Evolutionary conservation across 352 stramenopile genomes (phyloP).

Genomic region (Phytophthora quininea): DNA sequence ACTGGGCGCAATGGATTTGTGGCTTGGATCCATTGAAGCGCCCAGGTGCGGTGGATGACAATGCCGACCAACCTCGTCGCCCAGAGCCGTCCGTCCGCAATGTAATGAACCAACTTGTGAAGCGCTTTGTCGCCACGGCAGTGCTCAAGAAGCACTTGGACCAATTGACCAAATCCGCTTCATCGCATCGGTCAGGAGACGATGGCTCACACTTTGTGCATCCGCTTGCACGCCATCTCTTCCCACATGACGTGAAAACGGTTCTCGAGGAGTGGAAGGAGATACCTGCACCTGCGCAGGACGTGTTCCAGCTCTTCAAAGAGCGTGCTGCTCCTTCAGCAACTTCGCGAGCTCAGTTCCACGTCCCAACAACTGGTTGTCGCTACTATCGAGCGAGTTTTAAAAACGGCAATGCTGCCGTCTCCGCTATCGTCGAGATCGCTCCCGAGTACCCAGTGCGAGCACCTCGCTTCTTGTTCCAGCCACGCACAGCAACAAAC

Average conservation of each 20-base stretch:
- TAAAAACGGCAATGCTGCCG: conserved; percentile 44
- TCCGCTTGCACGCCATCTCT: conserved; percentile 43
- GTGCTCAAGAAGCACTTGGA: conserved; percentile 60
- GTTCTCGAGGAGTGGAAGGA: conserved; percentile 61
- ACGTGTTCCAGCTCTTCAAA: conserved; percentile 54
- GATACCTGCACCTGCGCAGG: conserved; percentile 31
- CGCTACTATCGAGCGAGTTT: conserved; percentile 63
- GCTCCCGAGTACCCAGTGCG: conserved; percentile 70
- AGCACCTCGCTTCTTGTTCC: conserved; percentile 68
- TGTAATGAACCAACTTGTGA: conserved; percentile 63
- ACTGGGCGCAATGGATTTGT: conserved; percentile 82
- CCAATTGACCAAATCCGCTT: conserved; percentile 35
- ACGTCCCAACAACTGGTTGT: conserved; percentile 40
- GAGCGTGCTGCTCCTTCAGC: conserved; percentile 25
- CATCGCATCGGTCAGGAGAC: conserved; percentile 16
- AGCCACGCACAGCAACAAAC: conserved; percentile 37
- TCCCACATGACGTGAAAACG: conserved; percentile 53
- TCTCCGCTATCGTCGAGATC: conserved; percentile 64
- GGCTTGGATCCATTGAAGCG: conserved; percentile 61
- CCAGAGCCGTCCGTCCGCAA: conserved; percentile 74
- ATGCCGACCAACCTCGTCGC: conserved; percentile 33
- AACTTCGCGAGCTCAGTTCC: conserved; percentile 23
- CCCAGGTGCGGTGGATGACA: conserved; percentile 3
- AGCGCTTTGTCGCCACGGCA: conserved; percentile 49
- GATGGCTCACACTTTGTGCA: conserved; percentile 35